These are phyloP conservation scores for Penicillium longicatenatum DNA, from an alignment of 495 filamentous ascomycete species.

Conservation along the genomic window DNA sequence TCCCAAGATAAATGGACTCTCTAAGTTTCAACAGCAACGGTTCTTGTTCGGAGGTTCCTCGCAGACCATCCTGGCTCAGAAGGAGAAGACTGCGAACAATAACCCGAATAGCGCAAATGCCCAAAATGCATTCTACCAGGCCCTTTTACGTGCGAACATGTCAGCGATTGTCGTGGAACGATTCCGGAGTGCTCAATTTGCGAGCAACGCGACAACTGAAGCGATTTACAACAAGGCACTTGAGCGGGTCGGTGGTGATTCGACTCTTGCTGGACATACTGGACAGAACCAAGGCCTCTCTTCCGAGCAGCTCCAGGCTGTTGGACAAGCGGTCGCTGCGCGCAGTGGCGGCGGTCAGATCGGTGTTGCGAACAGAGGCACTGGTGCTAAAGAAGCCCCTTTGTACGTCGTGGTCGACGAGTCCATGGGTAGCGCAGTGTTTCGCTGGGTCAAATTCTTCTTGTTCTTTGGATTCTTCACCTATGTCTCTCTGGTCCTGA, in stretches of 20 bases:
- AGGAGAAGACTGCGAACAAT: constrained; percentile 88
- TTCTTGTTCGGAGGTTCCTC: constrained; percentile 58
- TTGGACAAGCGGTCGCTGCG: constrained; percentile 85
- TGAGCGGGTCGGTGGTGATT: constrained; percentile 56
- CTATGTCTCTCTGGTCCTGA: constrained; percentile 71
- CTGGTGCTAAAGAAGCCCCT: constrained; percentile 74
- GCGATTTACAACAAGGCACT: constrained; percentile 74
- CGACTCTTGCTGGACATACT: constrained; percentile 12
- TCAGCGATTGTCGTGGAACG: constrained; percentile 87
- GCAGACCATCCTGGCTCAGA: constrained; percentile 63
- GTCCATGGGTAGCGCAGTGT: constrained; percentile 71
- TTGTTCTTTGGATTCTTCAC: constrained; percentile 72
- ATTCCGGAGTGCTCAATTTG: constrained; percentile 82
- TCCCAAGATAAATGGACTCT: constrained; percentile 26
- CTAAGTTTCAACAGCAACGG: constrained; percentile 43
- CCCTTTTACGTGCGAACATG: constrained; percentile 88
- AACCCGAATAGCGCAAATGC: constrained; percentile 82
- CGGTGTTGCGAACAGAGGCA: constrained; percentile 48
- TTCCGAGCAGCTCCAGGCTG: constrained; percentile 72
- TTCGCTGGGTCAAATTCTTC: constrained; percentile 89
- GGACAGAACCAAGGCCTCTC: constrained; percentile 46
- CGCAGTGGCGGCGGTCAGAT: constrained; percentile 66
- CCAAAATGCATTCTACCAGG: constrained; percentile 91
- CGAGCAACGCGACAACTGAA: constrained; percentile 71
- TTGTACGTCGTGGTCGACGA: constrained; percentile 97